phyloP scores from a whole-genome alignment of 352 stramenopile species.

The Pythium aphanidermatum region DNA sequence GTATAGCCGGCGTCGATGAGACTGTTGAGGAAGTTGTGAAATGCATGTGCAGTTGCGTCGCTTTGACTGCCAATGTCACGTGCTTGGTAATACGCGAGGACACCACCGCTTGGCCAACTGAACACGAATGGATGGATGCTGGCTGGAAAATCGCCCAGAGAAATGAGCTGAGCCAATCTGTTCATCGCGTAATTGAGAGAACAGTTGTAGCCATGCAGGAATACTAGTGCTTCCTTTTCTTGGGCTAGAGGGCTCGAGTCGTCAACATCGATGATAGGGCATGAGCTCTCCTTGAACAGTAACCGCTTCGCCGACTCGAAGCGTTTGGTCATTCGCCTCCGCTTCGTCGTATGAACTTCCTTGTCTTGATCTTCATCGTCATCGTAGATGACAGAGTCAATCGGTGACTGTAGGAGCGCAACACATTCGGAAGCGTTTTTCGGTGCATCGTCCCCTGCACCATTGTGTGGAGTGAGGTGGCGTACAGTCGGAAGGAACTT shows the following conservation, averaged over 20 bases:
- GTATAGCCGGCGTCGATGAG: conserved; percentile 30
- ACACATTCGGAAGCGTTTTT: conserved; percentile 35
- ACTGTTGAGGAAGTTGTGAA: conserved; percentile 26
- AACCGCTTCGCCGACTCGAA: conserved; percentile 16
- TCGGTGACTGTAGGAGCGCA: conserved; percentile 32
- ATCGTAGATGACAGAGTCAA: conserved; percentile 48
- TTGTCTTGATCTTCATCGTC: conserved; percentile 3
- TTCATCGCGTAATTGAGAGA: conserved; percentile 62
- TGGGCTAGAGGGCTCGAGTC: too few species aligned
- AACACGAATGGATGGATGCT: conserved; percentile 71
- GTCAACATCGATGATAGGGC: conserved; percentile 9
- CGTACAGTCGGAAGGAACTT: conserved; percentile 50
- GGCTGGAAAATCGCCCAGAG: conserved; percentile 56
- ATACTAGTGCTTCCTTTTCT: conserved; percentile 40
- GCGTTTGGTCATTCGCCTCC: neutral
- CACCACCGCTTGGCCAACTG: conserved; percentile 59
- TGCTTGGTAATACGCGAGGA: conserved; percentile 48
- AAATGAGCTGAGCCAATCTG: conserved; percentile 48
- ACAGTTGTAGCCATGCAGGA: conserved; percentile 71
- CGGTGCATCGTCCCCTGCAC: conserved; percentile 18
- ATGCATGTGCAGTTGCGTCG: conserved; percentile 20
- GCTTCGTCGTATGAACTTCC: neutral
- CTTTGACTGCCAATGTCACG: conserved; percentile 20
- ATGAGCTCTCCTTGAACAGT: conserved; percentile 19
- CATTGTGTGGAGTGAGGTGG: conserved; percentile 32